Conservation (phyloP, 2,329 filamentous ascomycete species). For the Raffaelea arxii region DNA sequence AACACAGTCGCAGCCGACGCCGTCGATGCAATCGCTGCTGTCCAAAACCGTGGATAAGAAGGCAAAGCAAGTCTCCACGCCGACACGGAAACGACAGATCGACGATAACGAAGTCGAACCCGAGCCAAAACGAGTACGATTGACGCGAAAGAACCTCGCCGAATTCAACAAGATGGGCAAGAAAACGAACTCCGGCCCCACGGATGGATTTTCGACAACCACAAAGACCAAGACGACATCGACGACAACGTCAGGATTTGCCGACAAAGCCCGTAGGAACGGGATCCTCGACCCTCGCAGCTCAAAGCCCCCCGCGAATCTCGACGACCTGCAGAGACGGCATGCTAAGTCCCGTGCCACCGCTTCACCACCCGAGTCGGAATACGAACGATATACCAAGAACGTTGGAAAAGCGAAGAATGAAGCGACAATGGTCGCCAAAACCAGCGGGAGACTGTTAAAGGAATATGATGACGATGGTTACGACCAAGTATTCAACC, state of each 20-base stretch:
- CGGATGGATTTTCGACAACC: neutral
- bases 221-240: conserved; percentile 3
- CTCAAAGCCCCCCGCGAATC: conserved; percentile 14
- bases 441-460: conserved; percentile 9
- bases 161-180: conserved; percentile 5
- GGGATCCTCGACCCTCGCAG: conserved; percentile 9
- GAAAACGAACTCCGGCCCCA: neutral
- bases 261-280: conserved; percentile 9
- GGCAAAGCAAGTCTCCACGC: conserved; percentile 1
- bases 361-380: conserved; percentile 9
- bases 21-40: neutral
- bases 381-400: conserved; percentile 9
- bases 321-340: conserved; percentile 10
- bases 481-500: conserved; percentile 8
- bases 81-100: conserved; percentile 2
- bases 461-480: conserved; percentile 10
- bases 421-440: conserved; percentile 12
- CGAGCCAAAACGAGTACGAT: neutral
- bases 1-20: neutral
- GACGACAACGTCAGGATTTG: conserved; percentile 10
- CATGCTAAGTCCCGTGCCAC: conserved; percentile 6
- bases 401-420: conserved; percentile 7
- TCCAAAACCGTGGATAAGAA: neutral
- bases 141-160: conserved; percentile 8
- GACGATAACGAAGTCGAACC: conserved; percentile 2